Evolutionary conservation across 75 land plant genomes (phyloP), one percentile per base, ranked within the genome.

Genomic region (Pinus tabuliformis): DNA sequence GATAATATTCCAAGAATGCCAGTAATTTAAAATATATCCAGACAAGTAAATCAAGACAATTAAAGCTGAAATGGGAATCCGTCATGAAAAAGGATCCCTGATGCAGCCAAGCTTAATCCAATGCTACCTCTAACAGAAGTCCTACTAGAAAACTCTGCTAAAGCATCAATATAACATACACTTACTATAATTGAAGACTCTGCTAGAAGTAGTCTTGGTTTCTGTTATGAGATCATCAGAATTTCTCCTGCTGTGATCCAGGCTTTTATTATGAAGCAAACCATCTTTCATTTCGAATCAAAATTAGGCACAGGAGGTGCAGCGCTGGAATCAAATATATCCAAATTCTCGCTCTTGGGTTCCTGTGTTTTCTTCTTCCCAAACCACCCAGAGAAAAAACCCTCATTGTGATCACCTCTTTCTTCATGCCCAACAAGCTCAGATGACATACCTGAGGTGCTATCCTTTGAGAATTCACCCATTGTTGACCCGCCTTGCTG

Each of bases 251-350:
- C 22, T 68, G 49, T 68, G 22, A 11, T 21, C 22, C 49, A 42
- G 20, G 24, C 3, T 68, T n/a, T 45, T 18, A n/a, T 39, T 21
- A 42, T 39, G 11, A 68, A 6, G 49, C 39, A 42, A 68, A 7
- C 22, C 42, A 68, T 8, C 49, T 39, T 39, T 68, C 72, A 68
- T 68, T 68, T 68, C 72, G 42, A n/a, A 42, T 68, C 72, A 68
- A 68, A 68, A 68, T 68, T 68, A 52, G 72, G 72, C 20, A 68
- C 49, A 68, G 72, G 72, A n/a, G 72, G 72, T 42, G 72, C 72
- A 21, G 72, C 42, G 72, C 72, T 39, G 24, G 72, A 68, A n/a
- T 68, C 72, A 68, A 68, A 68, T 18, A 68, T 68, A n/a, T 42
- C 52, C 72, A 68, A 68, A 42, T 68, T 68, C 18, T 68, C 72